Base-by-base conservation (phyloP, 352 stramenopile species). In the Phytophthora sp. region DNA sequence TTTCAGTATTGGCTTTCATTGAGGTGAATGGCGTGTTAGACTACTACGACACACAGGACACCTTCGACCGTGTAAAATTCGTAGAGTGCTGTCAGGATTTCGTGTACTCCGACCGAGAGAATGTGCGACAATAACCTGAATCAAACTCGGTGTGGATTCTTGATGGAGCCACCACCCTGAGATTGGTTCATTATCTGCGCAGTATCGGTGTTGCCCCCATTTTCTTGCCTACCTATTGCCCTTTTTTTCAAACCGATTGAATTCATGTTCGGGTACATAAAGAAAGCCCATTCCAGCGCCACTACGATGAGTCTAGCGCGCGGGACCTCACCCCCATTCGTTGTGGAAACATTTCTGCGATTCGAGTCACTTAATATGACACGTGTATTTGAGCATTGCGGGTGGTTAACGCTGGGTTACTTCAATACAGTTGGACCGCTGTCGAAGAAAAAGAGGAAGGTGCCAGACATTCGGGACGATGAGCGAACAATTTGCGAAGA, bases 261-360 rank as follows among this genome's bases (percentile, higher is more conserved):
- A 42, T 47, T 47, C 39, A 47, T 47, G 39, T 47, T 47, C 2
- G 6, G 39, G n/a, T 47, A 47, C 39, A 47, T 47, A 20, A 47
- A 47, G 16, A 47, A 29, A 30, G 13, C 18, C n/a, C n/a, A 2
- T 47, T 47, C 18, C 39, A 47, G 18, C 18, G 20, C 18, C 39
- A 47, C 7, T 47, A 47, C 39, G n/a, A 47, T 13, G 39, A 47
- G 39, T 12, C 39, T 13, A 47, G 39, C 18, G 11, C 39, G 18
- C 39, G 39, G 18, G 39, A 29, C 0, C 39, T 27, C 20, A 47
- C 8, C 15, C n/a, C 39, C 39, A 42, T 47, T 47, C n/a, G 39
- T 47, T 1, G 39, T 29, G 39, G 39, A 47, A 27, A 47, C 39
- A 20, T 27, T 47, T 27, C 7, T 29, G 20, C 39, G 39, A 12